These are phyloP conservation scores for Cladophialophora bantiana DNA, from an alignment of 2,329 filamentous ascomycete species.

Conservation along the genomic window DNA sequence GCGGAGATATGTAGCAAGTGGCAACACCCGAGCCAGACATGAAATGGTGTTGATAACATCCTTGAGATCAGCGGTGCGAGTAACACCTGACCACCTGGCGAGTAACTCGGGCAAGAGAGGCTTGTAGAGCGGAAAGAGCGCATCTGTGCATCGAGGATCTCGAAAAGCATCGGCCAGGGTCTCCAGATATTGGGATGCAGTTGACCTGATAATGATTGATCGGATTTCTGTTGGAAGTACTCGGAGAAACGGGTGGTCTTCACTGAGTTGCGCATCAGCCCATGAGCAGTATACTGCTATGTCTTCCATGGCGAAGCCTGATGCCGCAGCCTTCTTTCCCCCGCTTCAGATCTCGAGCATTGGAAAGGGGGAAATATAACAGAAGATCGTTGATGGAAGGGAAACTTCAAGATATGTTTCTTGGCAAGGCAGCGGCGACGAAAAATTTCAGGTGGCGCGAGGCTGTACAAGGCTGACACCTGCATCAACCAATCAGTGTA, in stretches of 20 bases:
- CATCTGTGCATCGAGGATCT: slow-evolving; percentile 72
- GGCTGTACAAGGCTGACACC: slow-evolving; percentile 19
- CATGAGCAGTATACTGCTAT: slow-evolving; percentile 41
- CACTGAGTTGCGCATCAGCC: slow-evolving; percentile 47
- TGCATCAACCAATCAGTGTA: neutral
- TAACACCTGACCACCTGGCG: slow-evolving; percentile 71
- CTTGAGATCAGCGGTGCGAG: slow-evolving; percentile 31
- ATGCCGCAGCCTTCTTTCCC: neutral
- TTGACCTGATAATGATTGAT: slow-evolving; percentile 68
- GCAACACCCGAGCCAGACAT: slow-evolving; percentile 41
- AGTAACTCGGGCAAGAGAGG: slow-evolving; percentile 80
- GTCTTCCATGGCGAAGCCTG: slow-evolving; percentile 42
- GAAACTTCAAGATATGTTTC: slow-evolving; percentile 11
- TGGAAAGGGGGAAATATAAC: neutral
- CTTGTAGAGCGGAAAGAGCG: slow-evolving; percentile 77
- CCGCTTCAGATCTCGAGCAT: neutral
- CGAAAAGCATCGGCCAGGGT: slow-evolving; percentile 74
- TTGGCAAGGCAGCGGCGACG: slow-evolving; percentile 7
- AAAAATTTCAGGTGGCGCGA: slow-evolving; percentile 20
- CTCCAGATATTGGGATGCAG: slow-evolving; percentile 72
- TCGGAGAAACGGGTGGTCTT: slow-evolving; percentile 63
- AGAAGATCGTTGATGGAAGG: neutral
- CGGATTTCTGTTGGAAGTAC: slow-evolving; percentile 74
- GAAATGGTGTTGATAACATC: slow-evolving; percentile 45
- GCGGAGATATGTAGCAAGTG: slow-evolving; percentile 36